A percentile compares a stretch with the other conserved stretches of the same genome.
phyloP scores from a whole-genome alignment of 2,329 filamentous ascomycete genomes.

The Cercospora beticola region DNA sequence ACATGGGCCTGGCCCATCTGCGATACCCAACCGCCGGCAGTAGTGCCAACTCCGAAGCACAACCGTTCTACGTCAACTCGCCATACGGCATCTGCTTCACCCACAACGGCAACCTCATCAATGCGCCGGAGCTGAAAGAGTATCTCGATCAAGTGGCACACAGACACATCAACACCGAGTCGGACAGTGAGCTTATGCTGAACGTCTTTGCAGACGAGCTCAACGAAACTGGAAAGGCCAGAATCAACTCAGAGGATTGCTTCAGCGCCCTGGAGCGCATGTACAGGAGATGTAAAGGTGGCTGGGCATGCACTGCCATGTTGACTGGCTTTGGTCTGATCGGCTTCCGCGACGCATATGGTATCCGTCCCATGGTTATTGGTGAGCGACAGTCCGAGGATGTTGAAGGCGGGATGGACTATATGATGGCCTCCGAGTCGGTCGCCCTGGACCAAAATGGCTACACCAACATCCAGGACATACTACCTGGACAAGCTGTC shows the following conservation, averaged over 20 bases:
- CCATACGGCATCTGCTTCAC: conserved; percentile 80
- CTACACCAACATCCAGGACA: conserved; percentile 72
- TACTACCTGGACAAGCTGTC: conserved; percentile 80
- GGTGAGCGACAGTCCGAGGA: conserved; percentile 61
- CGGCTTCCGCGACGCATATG: conserved; percentile 75
- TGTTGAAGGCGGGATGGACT: conserved; percentile 63
- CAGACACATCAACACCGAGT: conserved; percentile 86
- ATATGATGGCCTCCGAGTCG: conserved; percentile 89
- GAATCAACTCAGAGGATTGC: conserved; percentile 75
- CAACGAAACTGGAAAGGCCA: conserved; percentile 75
- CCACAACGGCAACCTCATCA: conserved; percentile 88
- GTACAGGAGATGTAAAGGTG: conserved; percentile 71
- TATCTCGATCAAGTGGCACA: conserved; percentile 77
- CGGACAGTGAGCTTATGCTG: conserved; percentile 81
- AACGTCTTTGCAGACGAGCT: conserved; percentile 85
- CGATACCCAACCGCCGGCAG: conserved; percentile 88
- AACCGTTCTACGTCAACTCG: conserved; percentile 88
- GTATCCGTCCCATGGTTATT: conserved; percentile 78
- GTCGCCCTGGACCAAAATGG: conserved; percentile 80
- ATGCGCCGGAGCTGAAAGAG: conserved; percentile 66
- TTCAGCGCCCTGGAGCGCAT: conserved; percentile 70
- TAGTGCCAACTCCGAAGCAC: conserved; percentile 78
- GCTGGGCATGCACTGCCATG: conserved; percentile 79
- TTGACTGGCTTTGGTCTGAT: conserved; percentile 77
- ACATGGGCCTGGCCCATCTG: conserved; percentile 82